These are phyloP conservation scores for Lotmaria passim DNA, from an alignment of 208 protist genomes.

Conservation along the genomic window DNA sequence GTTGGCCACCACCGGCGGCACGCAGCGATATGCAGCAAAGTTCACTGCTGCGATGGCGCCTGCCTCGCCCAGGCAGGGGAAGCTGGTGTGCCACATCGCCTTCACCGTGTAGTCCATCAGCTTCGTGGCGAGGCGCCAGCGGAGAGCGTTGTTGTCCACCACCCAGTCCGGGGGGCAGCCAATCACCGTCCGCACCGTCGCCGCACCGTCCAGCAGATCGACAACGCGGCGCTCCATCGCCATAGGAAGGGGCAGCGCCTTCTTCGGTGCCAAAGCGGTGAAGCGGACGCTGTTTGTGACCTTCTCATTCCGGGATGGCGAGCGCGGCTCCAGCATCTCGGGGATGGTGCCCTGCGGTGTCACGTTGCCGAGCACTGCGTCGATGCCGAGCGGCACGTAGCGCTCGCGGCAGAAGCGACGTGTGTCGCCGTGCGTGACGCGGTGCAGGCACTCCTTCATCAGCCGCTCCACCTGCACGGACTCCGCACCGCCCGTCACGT, in stretches of 20 bases:
- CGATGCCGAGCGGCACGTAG: conserved; percentile 9
- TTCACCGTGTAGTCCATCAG: not conserved
- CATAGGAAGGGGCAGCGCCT: not conserved
- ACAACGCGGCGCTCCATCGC: conserved; percentile 4
- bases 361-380: conserved; percentile 2
- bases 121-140: conserved; percentile 7
- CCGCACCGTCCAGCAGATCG: not conserved
- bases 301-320: too few species aligned
- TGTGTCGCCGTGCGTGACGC: conserved; percentile 1
- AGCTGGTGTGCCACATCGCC: not conserved
- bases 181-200: not conserved
- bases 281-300: not conserved
- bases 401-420: conserved; percentile 1
- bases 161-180: conserved; percentile 7
- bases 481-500: conserved; percentile 17
- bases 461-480: conserved; percentile 30
- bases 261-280: not conserved
- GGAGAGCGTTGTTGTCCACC: conserved; percentile 1
- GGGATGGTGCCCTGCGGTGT: not conserved
- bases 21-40: not conserved
- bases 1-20: conserved; percentile 17
- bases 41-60: conserved; percentile 1
- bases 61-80: conserved; percentile 5
- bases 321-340: too few species aligned
- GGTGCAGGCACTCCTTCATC: conserved; percentile 25